These are phyloP conservation scores for Talaromyces sp. DNA, from an alignment of 2,329 filamentous ascomycete species.

Conservation along the genomic window DNA sequence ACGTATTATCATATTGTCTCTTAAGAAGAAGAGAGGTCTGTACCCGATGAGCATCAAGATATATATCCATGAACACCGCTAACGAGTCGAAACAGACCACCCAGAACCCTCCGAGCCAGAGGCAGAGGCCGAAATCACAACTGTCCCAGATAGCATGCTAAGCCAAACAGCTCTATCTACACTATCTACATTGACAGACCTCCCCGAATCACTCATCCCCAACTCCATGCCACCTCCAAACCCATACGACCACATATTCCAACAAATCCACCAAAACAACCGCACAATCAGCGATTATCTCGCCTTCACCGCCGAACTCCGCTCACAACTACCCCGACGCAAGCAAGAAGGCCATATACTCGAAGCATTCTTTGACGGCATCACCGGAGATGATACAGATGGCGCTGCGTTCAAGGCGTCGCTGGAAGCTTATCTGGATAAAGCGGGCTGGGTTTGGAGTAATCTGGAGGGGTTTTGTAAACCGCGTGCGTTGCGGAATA, in stretches of 20 bases:
- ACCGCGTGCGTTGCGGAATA: conserved; percentile 5
- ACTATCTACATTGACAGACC: background rate
- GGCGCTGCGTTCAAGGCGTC: conserved; percentile 15
- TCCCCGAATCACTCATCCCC: conserved; percentile 10
- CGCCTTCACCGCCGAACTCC: conserved; percentile 25
- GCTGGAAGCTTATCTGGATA: conserved; percentile 28
- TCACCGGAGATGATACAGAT: conserved; percentile 23
- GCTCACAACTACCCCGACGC: conserved; percentile 22
- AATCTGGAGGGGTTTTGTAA: conserved; percentile 21
- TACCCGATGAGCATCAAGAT: background rate
- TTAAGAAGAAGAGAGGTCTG: conserved; percentile 2
- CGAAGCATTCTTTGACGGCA: conserved; percentile 34
- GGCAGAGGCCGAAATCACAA: background rate
- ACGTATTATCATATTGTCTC: conserved; percentile 3
- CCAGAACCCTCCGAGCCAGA: background rate
- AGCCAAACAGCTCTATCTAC: conserved; percentile 3
- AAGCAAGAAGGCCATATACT: conserved; percentile 28
- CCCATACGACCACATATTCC: conserved; percentile 3
- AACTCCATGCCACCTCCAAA: conserved; percentile 7
- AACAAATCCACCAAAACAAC: conserved; percentile 26
- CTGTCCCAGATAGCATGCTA: background rate
- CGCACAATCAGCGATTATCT: conserved; percentile 31
- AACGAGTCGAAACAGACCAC: background rate
- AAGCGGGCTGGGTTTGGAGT: conserved; percentile 32
- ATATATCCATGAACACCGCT: background rate